Evolutionary conservation across 2,329 filamentous ascomycete species (phyloP).

Genomic region (Talaromyces albobiverticillius): DNA sequence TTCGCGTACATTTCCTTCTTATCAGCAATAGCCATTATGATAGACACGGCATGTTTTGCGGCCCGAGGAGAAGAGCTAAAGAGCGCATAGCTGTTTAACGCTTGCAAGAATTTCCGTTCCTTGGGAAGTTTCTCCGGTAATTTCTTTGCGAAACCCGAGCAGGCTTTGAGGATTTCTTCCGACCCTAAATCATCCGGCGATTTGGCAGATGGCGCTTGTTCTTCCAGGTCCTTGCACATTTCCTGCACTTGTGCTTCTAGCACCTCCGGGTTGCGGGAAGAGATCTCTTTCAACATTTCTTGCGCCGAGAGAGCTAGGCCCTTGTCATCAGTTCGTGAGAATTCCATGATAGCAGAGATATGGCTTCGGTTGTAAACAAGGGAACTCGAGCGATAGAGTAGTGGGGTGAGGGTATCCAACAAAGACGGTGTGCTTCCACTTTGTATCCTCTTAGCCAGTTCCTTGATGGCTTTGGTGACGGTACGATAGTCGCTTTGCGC

Average conservation of each 20-base stretch:
- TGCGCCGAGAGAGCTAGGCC: slow-evolving; percentile 76
- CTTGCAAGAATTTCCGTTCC: slow-evolving; percentile 76
- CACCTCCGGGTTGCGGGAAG: slow-evolving; percentile 79
- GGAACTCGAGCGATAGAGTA: slow-evolving; percentile 79
- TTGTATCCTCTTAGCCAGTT: slow-evolving; percentile 78
- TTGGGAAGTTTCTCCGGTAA: slow-evolving; percentile 80
- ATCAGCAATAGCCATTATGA: slow-evolving; percentile 74
- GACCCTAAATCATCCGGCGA: slow-evolving; percentile 67
- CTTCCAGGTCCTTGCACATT: slow-evolving; percentile 79
- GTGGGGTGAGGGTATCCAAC: slow-evolving; percentile 74
- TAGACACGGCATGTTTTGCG: slow-evolving; percentile 90
- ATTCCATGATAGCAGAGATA: slow-evolving; percentile 83
- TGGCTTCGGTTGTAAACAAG: slow-evolving; percentile 94
- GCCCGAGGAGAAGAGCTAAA: slow-evolving; percentile 77
- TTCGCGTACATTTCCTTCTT: slow-evolving; percentile 81
- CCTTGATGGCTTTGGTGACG: slow-evolving; percentile 84
- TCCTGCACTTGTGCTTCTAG: slow-evolving; percentile 92
- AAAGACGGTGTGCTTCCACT: slow-evolving; percentile 60
- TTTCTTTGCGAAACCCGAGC: slow-evolving; percentile 83
- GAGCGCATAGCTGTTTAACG: slow-evolving; percentile 77
- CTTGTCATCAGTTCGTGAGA: slow-evolving; percentile 77
- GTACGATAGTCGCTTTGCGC: slow-evolving; percentile 89
- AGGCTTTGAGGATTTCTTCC: slow-evolving; percentile 92
- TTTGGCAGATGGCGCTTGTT: slow-evolving; percentile 70
- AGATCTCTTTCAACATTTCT: slow-evolving; percentile 88